Conservation (phyloP, 116 monocot genomes). For the Iris pallida region DNA sequence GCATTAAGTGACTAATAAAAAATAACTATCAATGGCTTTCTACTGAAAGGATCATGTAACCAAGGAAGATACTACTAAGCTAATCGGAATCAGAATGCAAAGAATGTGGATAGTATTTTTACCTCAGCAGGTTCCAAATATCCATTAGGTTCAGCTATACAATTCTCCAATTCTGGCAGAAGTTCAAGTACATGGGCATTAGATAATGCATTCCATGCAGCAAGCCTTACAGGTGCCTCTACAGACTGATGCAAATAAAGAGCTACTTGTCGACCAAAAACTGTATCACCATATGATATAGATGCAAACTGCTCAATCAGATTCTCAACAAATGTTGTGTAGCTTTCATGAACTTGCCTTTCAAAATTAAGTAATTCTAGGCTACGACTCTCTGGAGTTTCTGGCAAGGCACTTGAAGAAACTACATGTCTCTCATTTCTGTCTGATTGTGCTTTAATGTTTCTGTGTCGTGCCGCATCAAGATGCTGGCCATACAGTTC, state of each 20-base stretch:
- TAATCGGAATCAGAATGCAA: no score
- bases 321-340: conserved; percentile 75
- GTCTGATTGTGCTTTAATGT: background rate
- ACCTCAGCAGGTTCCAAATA: conserved; percentile 91
- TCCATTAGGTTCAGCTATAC: conserved; percentile 55
- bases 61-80: no score
- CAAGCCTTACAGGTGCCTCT: conserved; percentile 53
- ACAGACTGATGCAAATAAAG: conserved; percentile 69
- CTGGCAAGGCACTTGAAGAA: conserved; percentile 2
- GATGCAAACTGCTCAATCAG: conserved; percentile 92
- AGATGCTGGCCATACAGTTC: conserved; percentile 61
- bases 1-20: no score
- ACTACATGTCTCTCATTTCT: conserved; percentile 1
- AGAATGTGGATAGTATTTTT: background rate
- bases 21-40: no score
- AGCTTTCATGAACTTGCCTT: conserved; percentile 63
- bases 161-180: conserved; percentile 63
- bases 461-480: conserved; percentile 21
- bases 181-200: conserved; percentile 68
- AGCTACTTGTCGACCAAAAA: conserved; percentile 79
- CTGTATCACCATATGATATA: conserved; percentile 76
- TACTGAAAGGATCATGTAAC: no score
- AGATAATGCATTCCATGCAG: conserved; percentile 74
- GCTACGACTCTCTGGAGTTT: background rate
- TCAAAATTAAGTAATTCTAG: conserved; percentile 54